Evolutionary conservation across 176 grass and related monocot species (phyloP), one percentile per base, ranked within the genome.

Genomic region (Cenchrus purpureus): DNA sequence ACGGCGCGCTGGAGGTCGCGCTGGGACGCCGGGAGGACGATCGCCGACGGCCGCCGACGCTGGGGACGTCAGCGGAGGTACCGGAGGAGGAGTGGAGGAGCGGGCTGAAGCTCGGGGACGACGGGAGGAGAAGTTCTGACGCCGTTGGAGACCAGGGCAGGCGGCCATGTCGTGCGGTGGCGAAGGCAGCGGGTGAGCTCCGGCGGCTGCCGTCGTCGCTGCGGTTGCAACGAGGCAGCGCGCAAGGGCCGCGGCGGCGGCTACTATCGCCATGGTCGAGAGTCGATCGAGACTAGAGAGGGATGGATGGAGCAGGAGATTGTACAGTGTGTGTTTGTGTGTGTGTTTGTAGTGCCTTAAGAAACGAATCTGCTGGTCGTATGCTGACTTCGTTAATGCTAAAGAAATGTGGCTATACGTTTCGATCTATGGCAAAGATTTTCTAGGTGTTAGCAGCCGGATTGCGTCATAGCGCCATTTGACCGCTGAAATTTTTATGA

Each of bases 71-170:
- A 89, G 4, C 90, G 88, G 46, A 94, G 90, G 76, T 97, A 94
- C 16, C 76, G 73, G 79, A 97, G 50, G 94, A 87, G 65, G 79
- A 94, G n/a, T 77, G 40, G 59, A 97, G 94, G 8, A 88, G 69
- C 31, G 51, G 10, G 67, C 9, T 19, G 81, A 64, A 96, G 19
- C 55, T 53, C 10, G 82, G 28, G 34, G 74, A 88, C 7, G 86
- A 6, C 12, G 86, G 77, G 45, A 91, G 52, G 88, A 84, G 94
- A 93, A 86, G 86, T 91, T 96, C 10, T 50, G 14, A 91, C 54
- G n/a, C 88, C 91, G 31, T 73, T 59, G 45, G 84, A 79, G 12
- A 31, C 8, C 45, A 96, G n/a, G 91, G 81, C 91, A 96, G 8
- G 84, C 76, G 32, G 81, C 71, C 46, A 96, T 10, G 57, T 44